phyloP scores from a whole-genome alignment of 2,329 filamentous ascomycete species.

The Botrytis tulipae region DNA sequence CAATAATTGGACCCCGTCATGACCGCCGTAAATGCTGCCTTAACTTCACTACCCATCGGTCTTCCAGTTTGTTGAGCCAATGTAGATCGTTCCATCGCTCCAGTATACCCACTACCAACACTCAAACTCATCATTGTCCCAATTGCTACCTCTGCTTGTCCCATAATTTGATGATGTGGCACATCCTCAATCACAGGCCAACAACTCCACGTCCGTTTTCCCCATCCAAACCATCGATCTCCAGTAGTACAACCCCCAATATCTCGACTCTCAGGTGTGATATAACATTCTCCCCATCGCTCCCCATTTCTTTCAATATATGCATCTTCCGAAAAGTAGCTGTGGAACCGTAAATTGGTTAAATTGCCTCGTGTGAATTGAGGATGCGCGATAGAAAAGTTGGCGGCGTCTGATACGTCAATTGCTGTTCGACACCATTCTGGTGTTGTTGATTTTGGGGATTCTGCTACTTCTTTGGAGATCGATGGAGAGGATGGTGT shows the following conservation, averaged over 20 bases:
- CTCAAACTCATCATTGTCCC: neutral
- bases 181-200: conserved; percentile 23
- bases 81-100: neutral
- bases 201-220: conserved; percentile 32
- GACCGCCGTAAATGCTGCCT: conserved; percentile 22
- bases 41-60: conserved; percentile 14
- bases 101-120: conserved; percentile 9
- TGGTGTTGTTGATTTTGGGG: neutral
- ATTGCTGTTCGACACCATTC: conserved; percentile 33
- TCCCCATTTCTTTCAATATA: conserved; percentile 31
- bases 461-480: conserved; percentile 1
- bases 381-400: conserved; percentile 25
- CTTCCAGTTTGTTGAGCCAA: neutral
- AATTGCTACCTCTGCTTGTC: neutral
- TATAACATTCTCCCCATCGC: conserved; percentile 30
- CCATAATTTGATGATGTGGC: neutral
- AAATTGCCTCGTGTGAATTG: conserved; percentile 24
- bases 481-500: conserved; percentile 19
- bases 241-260: conserved; percentile 30
- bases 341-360: conserved; percentile 28
- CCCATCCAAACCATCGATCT: conserved; percentile 30
- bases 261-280: conserved; percentile 32
- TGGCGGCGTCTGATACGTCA: conserved; percentile 24
- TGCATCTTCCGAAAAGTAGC: conserved; percentile 31
- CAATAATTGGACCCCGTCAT: conserved; percentile 18